Conservation (phyloP, 345 rosid genomes). For the Hibiscus syriacus region DNA sequence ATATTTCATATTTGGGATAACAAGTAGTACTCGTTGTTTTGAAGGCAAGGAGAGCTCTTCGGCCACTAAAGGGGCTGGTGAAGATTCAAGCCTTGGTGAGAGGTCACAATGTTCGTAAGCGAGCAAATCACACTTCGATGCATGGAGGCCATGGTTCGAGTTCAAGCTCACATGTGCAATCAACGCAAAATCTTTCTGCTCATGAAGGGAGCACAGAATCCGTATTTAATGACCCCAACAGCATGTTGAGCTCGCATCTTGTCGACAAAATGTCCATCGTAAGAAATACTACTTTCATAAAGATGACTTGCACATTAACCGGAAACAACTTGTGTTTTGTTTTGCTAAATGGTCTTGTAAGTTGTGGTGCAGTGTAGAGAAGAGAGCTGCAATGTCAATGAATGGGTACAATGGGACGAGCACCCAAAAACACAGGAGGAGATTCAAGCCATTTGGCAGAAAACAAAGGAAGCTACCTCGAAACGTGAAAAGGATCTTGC, state of each 20-base stretch:
- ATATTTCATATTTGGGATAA: conserved; percentile 22
- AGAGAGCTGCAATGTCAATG: conserved; percentile 30
- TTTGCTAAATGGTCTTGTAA: neutral
- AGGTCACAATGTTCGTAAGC: conserved; percentile 70
- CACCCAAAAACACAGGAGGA: conserved; percentile 30
- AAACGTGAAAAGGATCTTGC: conserved; percentile 40
- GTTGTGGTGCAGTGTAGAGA: conserved; percentile 30
- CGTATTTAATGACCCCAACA: conserved; percentile 24
- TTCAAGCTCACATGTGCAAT: conserved; percentile 54
- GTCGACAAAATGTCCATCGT: conserved; percentile 18
- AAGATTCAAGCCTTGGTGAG: conserved; percentile 84
- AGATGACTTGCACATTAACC: neutral
- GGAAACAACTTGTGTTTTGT: neutral
- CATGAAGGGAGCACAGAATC: conserved; percentile 25
- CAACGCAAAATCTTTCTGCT: conserved; percentile 38
- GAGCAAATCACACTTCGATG: conserved; percentile 60
- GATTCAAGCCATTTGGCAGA: conserved; percentile 24
- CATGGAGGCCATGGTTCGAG: conserved; percentile 64
- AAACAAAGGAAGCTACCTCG: conserved; percentile 28
- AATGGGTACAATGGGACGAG: conserved; percentile 24
- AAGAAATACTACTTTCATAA: neutral
- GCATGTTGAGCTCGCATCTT: conserved; percentile 16
- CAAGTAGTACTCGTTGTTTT: conserved; percentile 13
- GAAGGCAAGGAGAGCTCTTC: conserved; percentile 74
- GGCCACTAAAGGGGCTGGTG: conserved; percentile 71